Conservation (phyloP, 2,329 filamentous ascomycete species). For the Colletotrichum sp. region DNA sequence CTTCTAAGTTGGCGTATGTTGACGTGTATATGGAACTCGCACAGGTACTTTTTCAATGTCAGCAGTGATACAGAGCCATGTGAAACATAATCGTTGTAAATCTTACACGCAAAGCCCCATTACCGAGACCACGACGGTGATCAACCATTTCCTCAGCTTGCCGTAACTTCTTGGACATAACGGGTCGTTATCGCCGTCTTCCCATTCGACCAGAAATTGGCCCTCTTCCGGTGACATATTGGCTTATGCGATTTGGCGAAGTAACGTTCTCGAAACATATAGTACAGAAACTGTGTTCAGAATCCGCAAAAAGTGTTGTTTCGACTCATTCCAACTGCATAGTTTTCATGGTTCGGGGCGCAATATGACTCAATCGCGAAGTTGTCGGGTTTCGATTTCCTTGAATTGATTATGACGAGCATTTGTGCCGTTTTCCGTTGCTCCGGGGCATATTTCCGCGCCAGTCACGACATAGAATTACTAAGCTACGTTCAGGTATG, state of each 20-base stretch:
- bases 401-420: background rate
- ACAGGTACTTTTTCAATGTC: conserved; percentile 64
- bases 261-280: background rate
- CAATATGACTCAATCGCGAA: background rate
- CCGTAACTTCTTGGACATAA: conserved; percentile 74
- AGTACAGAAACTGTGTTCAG: fast-evolving
- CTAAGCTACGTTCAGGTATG: background rate
- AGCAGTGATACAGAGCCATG: background rate
- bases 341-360: background rate
- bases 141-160: conserved; percentile 73
- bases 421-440: background rate
- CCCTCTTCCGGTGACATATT: conserved; percentile 27
- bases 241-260: fast-evolving
- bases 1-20: conserved; percentile 79
- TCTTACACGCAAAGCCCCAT: conserved; percentile 85
- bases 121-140: conserved; percentile 73
- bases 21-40: conserved; percentile 86
- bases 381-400: background rate
- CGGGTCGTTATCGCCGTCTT: conserved; percentile 73
- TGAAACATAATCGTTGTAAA: conserved; percentile 35
- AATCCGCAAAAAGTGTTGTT: background rate
- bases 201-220: conserved; percentile 74
- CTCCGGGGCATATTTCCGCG: background rate
- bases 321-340: background rate
- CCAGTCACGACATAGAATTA: background rate